Conservation (phyloP, 805 yeast species). For the Starmerella vitae region DNA sequence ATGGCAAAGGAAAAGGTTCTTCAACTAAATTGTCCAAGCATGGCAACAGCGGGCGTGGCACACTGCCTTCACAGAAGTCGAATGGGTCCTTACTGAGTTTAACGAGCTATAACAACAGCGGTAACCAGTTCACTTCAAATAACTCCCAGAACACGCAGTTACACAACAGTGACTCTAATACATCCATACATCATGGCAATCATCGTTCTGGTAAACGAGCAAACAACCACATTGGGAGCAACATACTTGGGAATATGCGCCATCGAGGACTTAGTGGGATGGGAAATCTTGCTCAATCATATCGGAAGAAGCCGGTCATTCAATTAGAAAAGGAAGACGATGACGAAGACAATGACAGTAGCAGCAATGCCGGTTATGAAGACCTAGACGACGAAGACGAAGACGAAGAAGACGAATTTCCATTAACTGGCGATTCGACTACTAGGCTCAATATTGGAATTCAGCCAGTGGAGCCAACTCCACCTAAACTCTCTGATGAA, state of each 20-base stretch:
- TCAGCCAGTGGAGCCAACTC: conserved; percentile 20
- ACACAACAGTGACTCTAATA: too few species aligned
- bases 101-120: not conserved
- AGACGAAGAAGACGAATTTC: conserved; percentile 6
- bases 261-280: conserved; percentile 9
- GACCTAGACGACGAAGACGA: conserved; percentile 13
- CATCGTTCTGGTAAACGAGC: not conserved
- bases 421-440: not conserved
- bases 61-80: not conserved
- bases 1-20: conserved; percentile 9
- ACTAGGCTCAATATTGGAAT: conserved; percentile 16
- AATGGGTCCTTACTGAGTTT: not conserved
- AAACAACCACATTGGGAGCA: not conserved
- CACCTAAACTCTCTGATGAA: conserved; percentile 21
- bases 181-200: not conserved
- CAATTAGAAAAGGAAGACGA: conserved; percentile 18
- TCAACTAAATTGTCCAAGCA: conserved; percentile 5
- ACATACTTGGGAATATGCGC: conserved; percentile 3
- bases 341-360: conserved; percentile 11
- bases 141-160: too few species aligned
- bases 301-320: conserved; percentile 11
- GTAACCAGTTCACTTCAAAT: too few species aligned
- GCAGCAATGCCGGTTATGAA: conserved; percentile 1
- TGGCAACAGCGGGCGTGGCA: not conserved
- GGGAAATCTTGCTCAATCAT: conserved; percentile 7